phyloP scores from a whole-genome alignment of 2,329 filamentous ascomycete genomes.

The Apiospora rasikravindrae region DNA sequence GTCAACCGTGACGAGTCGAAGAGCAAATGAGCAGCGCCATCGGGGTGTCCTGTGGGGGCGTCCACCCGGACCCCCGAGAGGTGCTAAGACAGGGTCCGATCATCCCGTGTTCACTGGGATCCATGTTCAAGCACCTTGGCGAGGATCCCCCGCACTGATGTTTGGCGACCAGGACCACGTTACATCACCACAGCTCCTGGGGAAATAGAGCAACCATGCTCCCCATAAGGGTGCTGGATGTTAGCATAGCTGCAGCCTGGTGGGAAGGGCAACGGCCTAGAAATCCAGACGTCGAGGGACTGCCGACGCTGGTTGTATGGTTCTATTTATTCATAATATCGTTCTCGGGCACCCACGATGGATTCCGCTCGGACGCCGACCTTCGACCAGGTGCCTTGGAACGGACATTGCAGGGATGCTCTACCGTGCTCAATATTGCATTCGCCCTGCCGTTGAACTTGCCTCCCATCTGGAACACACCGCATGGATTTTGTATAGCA shows the following conservation, averaged over 20 bases:
- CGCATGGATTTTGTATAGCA: not conserved
- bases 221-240: no score
- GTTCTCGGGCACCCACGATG: not conserved
- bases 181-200: not conserved
- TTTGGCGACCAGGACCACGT: not conserved
- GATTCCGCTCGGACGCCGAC: not conserved
- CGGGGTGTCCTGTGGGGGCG: conserved; percentile 21
- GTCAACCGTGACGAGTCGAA: not conserved
- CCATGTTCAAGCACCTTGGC: not conserved
- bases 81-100: not conserved
- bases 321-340: not conserved
- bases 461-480: not conserved
- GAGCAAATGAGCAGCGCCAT: not conserved
- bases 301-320: no score
- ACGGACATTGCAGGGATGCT: not conserved
- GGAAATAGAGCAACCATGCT: not conserved
- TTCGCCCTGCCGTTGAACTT: not conserved
- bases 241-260: not conserved
- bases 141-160: not conserved
- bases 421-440: not conserved
- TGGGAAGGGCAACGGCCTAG: not conserved
- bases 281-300: not conserved
- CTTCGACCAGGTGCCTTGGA: not conserved
- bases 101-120: not conserved
- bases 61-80: conserved; percentile 19